Evolutionary conservation across 2,329 filamentous ascomycete genomes (phyloP), one percentile per base, ranked within the genome.

Genomic region (Aspergillus sp.): DNA sequence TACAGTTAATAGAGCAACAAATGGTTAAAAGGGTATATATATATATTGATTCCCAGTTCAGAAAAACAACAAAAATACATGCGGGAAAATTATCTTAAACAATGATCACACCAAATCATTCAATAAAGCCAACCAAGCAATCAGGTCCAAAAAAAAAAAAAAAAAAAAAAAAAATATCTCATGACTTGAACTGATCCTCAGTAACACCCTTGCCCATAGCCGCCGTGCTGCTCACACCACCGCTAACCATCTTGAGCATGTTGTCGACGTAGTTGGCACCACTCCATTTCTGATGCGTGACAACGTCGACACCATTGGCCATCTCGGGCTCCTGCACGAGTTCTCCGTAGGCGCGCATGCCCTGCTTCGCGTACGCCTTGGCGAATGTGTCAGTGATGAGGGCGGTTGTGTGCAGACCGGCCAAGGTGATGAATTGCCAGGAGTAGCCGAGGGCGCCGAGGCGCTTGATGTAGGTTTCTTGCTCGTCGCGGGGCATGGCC

Each of bases 371-470:
- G 75, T 90, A 99, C 49, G 91, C 90, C 73, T 86, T 85, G 59
- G 91, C 87, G 78, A 99, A 99, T 86, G 79, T 98, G 87, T 70
- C 45, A 4, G 88, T 89, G 79, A 96, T 96, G 53, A 99, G 86
- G 39, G 93, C 95, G 4, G 91, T 97, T 62, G 91, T 96, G 82
- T 99, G 95, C 72, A 99, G 84, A 66, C 95, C 95, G 5, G 93
- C 95, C 47, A 99, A 86, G n/a, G 95, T 99, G 82, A 99, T 99
- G 83, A 99, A 99, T 78, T 99, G 95, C 95, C 95, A 99, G 86
- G 91, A 96, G 85, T 99, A 99, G 62, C 95, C 95, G 49, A 99
- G 85, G 62, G 80, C 71, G 60, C 88, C 92, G 41, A 99, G 89
- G 43, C 95, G 90, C 62, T 87, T 82, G 80, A 99, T 99, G 81